Evolutionary conservation across 1,284 basidiomycete genomes (phyloP).

Genomic region (Cutaneotrichosporon mucoides): DNA sequence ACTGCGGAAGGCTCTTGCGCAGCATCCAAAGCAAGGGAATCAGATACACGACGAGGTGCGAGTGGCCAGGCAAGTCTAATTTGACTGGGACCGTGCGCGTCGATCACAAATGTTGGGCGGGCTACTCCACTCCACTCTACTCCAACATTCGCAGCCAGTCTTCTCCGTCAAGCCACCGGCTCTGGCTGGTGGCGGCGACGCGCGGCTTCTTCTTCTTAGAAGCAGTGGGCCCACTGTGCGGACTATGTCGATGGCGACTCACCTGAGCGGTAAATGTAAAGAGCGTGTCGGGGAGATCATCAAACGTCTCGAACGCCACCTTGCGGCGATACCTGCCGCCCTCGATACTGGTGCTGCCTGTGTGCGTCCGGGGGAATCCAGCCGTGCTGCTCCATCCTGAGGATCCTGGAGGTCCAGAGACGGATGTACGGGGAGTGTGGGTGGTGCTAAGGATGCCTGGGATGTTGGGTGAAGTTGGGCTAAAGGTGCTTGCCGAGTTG

Average conservation of each 20-base stretch:
- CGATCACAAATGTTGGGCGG: not conserved
- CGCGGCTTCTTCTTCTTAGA: too few relatives aligned
- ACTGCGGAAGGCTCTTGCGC: too few relatives aligned
- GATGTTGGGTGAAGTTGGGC: not conserved
- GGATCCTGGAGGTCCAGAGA: not conserved
- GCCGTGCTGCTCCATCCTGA: not conserved
- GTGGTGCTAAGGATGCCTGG: not conserved
- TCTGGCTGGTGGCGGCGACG: too few relatives aligned
- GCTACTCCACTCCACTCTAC: too few relatives aligned
- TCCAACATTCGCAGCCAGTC: too few relatives aligned
- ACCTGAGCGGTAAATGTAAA: constrained; percentile 53
- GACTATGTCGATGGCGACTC: not conserved
- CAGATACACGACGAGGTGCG: too few relatives aligned
- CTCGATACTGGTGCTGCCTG: constrained; percentile 6
- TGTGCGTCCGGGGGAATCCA: constrained; percentile 17
- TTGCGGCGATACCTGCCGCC: constrained; percentile 68
- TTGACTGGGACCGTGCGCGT: not conserved
- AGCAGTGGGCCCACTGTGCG: too few relatives aligned
- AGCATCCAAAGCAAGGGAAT: too few relatives aligned
- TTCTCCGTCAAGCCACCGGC: too few relatives aligned
- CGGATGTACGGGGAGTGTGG: not conserved
- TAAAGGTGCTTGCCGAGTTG: not conserved
- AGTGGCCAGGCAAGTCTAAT: too few relatives aligned
- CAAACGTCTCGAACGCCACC: constrained; percentile 78
- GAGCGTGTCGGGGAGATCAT: constrained; percentile 54